A percentile compares a stretch with the other conserved stretches of the same genome.
Evolutionary conservation across 176 grass and related monocot species (phyloP).

Genomic region (Carex kokanica): DNA sequence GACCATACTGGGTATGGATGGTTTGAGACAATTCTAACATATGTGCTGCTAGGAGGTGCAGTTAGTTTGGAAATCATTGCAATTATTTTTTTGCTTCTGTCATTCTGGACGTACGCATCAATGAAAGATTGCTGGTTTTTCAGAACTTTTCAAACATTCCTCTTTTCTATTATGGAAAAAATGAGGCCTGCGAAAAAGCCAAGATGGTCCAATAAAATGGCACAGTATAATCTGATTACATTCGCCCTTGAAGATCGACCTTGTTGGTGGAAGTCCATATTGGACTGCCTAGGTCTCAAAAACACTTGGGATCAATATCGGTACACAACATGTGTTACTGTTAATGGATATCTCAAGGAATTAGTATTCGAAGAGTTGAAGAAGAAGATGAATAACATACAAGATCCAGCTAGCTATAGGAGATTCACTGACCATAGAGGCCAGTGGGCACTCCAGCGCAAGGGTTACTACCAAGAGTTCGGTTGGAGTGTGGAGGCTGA

Average conservation of each 20-base stretch:
- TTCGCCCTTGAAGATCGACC: not conserved
- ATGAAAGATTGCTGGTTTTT: no score
- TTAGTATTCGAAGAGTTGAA: slow-evolving; percentile 26
- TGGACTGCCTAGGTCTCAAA: not conserved
- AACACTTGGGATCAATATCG: not conserved
- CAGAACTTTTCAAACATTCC: not conserved
- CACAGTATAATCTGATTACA: slow-evolving; percentile 36
- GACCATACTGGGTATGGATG: no score
- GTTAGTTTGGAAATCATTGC: no score
- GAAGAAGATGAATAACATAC: not conserved
- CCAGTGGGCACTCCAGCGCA: slow-evolving; percentile 6
- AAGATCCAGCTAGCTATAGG: slow-evolving; percentile 1
- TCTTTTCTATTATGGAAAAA: not conserved
- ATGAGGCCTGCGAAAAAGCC: not conserved
- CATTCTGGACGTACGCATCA: no score
- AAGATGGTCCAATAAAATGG: slow-evolving; percentile 38
- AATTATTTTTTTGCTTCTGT: no score
- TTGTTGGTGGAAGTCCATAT: no score
- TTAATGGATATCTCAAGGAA: slow-evolving; percentile 6
- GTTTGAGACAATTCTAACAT: no score
- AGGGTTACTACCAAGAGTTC: slow-evolving; percentile 1
- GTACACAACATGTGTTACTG: not conserved
- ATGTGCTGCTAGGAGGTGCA: no score
- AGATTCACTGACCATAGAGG: not conserved
- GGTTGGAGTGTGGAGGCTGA: no score